Base-by-base conservation (phyloP, 2,329 filamentous ascomycete genomes). In the Aspergillus sp. region DNA sequence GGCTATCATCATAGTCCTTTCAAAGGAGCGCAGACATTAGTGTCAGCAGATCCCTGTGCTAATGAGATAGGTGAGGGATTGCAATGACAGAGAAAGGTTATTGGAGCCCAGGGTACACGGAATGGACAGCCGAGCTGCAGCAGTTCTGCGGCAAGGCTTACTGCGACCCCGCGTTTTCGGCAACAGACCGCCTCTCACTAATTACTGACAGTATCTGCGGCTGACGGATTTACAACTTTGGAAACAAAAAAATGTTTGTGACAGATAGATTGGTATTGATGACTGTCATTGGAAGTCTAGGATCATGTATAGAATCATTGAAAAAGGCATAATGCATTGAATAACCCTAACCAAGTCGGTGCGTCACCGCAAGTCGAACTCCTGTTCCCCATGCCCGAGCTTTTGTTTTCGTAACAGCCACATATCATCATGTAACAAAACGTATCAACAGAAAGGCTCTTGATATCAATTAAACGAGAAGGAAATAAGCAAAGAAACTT, bases 371-470 rank as follows among this genome's bases (percentile, higher is more conserved):
- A 59, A 56, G 66, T 67, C 64, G 50, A 70, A 74, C 72, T 74
- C 72, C 72, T 64, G 62, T 65, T 66, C 68, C 63, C 68, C 68
- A 69, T 71, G 65, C 66, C 69, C 68, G 63, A 65, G 66, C 67
- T 69, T 68, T 74, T 72, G 69, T 69, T 71, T 73, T 65, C 66
- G 68, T 67, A 61, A 51, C 65, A 63, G 62, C 62, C 67, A 67
- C 67, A 63, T 72, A 63, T 65, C 70, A 66, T 73, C 71, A 57
- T 57, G 54, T 64, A 60, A 67, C 65, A 61, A 61, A 57, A 66
- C 58, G 59, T 69, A 67, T 67, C 63, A 65, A 71, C 66, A 65
- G 62, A 59, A 61, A 62, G 58, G 63, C 43, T 55, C 39, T 30
- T 47, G 23, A 53, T 60, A 52, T 30, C 9, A 58, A 51, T 63